phyloP scores from a whole-genome alignment of 2,329 filamentous ascomycete genomes.

The Fusarium annulatum region DNA sequence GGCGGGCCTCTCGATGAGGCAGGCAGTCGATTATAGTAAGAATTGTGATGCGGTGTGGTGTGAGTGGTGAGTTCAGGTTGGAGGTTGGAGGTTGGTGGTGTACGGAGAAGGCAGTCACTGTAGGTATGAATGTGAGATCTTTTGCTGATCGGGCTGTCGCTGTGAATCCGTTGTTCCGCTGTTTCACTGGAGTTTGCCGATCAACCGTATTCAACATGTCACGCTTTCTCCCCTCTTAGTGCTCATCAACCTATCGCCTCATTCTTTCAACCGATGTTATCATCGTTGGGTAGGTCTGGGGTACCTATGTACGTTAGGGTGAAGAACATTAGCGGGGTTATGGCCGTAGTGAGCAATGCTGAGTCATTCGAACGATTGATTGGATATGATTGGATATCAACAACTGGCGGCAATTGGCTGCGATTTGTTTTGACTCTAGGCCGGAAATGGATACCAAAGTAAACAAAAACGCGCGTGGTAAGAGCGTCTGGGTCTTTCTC shows the following conservation, averaged over 20 bases:
- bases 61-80: constrained; percentile 10
- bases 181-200: constrained; percentile 24
- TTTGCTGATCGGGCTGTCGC: constrained; percentile 6
- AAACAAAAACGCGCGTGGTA: constrained; percentile 55
- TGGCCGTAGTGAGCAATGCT: constrained; percentile 15
- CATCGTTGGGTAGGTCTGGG: constrained; percentile 29
- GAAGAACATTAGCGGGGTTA: constrained; percentile 34
- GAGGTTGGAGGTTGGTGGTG: background rate
- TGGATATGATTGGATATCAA: constrained; percentile 9
- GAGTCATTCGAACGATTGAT: background rate
- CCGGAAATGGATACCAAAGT: constrained; percentile 52
- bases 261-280: constrained; percentile 32
- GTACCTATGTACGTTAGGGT: background rate
- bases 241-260: constrained; percentile 29
- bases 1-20: constrained; percentile 32
- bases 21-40: constrained; percentile 7
- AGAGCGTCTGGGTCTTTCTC: constrained; percentile 22
- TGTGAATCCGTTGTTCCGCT: constrained; percentile 5
- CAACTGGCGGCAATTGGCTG: constrained; percentile 26
- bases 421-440: constrained; percentile 47
- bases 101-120: background rate
- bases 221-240: constrained; percentile 31
- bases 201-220: constrained; percentile 35
- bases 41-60: constrained; percentile 17
- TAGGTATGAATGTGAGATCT: background rate